Conservation (phyloP, 2,329 filamentous ascomycete species). For the Ophiognomonia clavigignenti-juglandacearum region DNA sequence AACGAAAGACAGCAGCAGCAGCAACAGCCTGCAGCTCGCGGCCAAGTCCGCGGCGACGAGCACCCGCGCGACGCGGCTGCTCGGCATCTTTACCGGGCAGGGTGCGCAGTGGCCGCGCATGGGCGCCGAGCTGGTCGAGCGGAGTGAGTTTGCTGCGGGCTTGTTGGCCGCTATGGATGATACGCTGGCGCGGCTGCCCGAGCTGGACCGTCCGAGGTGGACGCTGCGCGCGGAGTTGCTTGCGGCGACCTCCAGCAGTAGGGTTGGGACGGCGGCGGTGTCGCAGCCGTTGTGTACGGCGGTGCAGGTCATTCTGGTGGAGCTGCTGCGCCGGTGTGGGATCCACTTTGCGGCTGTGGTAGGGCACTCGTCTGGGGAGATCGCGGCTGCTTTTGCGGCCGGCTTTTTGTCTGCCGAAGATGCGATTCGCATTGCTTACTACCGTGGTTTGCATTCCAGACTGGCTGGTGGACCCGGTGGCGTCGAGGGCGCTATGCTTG, state of each 20-base stretch:
- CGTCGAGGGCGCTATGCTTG: constrained; percentile 22
- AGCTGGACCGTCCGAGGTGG: constrained; percentile 4
- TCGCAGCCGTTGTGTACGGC: constrained; percentile 30
- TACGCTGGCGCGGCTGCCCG: constrained; percentile 1
- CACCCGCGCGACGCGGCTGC: not conserved
- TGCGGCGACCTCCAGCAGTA: constrained; percentile 1
- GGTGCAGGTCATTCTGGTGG: constrained; percentile 35
- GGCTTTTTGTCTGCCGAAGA: constrained; percentile 21
- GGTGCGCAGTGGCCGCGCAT: constrained; percentile 29
- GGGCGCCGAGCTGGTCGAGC: constrained; percentile 26
- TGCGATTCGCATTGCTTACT: constrained; percentile 34
- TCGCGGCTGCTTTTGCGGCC: constrained; percentile 37
- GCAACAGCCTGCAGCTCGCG: no score
- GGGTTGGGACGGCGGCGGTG: constrained; percentile 12
- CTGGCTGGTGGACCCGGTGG: not conserved
- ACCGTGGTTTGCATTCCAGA: constrained; percentile 25
- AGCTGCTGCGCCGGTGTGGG: constrained; percentile 28
- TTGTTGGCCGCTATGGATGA: not conserved
- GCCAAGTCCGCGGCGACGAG: not conserved
- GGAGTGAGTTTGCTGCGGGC: constrained; percentile 20
- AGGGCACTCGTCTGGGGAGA: constrained; percentile 31
- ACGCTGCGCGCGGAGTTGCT: constrained; percentile 6
- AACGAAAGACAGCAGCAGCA: not conserved
- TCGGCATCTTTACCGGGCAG: constrained; percentile 29
- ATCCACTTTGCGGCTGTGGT: constrained; percentile 24